phyloP scores from a whole-genome alignment of 176 grass and related monocot genomes.

The Oryza glumipatula region DNA sequence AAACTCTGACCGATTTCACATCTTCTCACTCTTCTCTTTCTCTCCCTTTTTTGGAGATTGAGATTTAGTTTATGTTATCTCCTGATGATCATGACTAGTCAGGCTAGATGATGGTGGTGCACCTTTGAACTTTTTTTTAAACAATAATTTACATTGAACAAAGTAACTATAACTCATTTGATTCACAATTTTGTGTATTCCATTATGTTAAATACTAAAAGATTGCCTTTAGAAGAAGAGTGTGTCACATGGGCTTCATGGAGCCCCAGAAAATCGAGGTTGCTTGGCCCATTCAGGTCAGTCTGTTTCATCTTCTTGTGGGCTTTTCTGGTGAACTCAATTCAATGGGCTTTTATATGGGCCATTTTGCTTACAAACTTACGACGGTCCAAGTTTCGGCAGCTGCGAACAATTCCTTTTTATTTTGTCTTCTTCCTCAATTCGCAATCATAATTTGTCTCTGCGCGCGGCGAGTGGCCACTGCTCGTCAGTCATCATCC shows the following conservation, averaged over 20 bases:
- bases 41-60: not conserved
- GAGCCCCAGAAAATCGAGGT: not conserved
- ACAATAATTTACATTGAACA: not conserved
- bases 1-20: not conserved
- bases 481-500: not conserved
- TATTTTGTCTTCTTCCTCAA: not conserved
- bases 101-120: not conserved
- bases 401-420: not conserved
- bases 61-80: constrained; percentile 17
- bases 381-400: not conserved
- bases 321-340: not conserved
- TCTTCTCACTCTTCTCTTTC: not conserved
- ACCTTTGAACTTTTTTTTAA: not conserved
- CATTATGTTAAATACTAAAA: no score
- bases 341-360: not conserved
- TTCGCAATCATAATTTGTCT: not conserved
- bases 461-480: not conserved
- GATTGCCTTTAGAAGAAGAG: no score
- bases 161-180: not conserved
- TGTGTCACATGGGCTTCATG: not conserved
- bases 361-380: not conserved
- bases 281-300: not conserved
- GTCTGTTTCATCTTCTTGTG: not conserved
- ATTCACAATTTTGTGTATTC: no score
- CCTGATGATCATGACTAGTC: not conserved